Conservation (phyloP, 78 protist species). For the Guillardia theta region DNA sequence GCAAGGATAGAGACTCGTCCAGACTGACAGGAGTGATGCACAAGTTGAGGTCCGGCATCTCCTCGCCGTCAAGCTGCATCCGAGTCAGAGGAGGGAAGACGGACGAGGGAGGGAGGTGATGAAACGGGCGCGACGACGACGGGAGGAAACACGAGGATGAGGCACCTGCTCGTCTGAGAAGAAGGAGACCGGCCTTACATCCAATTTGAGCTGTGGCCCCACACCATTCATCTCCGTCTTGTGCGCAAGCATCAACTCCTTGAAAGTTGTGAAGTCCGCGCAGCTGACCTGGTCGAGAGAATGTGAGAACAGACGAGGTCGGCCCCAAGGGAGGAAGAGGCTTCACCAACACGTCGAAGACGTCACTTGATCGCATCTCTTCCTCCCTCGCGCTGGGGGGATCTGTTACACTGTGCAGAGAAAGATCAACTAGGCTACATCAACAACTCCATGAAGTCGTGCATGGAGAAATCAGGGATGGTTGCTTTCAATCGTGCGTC, state of each 20-base stretch:
- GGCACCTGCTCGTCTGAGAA: background rate
- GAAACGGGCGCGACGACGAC: too few species aligned
- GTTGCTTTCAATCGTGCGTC: background rate
- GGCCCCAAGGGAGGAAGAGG: too few species aligned
- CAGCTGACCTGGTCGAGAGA: too few species aligned
- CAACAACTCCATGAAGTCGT: background rate
- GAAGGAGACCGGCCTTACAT: background rate
- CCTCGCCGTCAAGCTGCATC: constrained; percentile 12
- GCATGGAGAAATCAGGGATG: background rate
- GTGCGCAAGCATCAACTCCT: background rate
- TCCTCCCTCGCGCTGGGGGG: background rate
- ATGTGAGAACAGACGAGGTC: too few species aligned
- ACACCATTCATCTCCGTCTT: background rate
- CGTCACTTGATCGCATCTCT: background rate
- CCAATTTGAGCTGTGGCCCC: background rate
- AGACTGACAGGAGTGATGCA: background rate
- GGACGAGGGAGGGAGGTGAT: too few species aligned
- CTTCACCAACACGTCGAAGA: background rate
- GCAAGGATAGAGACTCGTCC: too few species aligned
- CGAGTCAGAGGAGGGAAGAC: too few species aligned
- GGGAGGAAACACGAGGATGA: too few species aligned
- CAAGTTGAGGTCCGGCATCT: background rate
- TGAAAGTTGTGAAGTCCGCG: background rate
- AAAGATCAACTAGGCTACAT: background rate
- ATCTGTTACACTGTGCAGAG: background rate